Base-by-base conservation (phyloP, 805 yeast species). In the Saccharomycopsis fermentans region DNA sequence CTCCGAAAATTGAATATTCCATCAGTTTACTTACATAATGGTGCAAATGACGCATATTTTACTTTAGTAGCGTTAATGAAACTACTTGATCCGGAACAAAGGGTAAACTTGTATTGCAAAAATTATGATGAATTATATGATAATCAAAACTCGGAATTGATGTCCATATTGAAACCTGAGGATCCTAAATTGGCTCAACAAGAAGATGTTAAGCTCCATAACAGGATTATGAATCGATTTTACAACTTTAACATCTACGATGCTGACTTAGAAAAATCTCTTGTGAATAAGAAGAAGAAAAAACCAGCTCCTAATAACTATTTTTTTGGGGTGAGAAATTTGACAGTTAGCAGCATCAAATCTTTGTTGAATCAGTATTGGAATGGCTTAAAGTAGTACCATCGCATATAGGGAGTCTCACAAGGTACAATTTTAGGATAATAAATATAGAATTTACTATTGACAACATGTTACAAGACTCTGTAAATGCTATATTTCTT, bases 1-100 rank as follows among this genome's bases (percentile, higher is more conserved):
- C 70, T 84, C n/a, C 68, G 79, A 52, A 66, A 74, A 54, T 69
- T 80, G 54, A 71, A 73, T 35, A 74, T 86, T 5, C 86, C 88
- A 0, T 82, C 81, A 64, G 75, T 83, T 0, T 76, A 73, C 62
- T 70, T 86, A 51, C 90, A 86, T 67, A 86, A 86, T 66, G 90
- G 87, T 1, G 88, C 83, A 2, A 86, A 86, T 65, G 91, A 86
- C 68, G 81, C 88, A 4, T 81, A 83, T 65, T 83, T 75, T 63
- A 85, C 90, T 0, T 68, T 84, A 51, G 57, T 78, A 34, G 73
- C 78, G 12, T 75, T 79, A 9, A 61, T 83, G 65, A 74, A 76
- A 39, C 65, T 81, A 59, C 73, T 82, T 56, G 87, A 84, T 66
- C 82, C 81, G 0, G 70, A 67, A 32, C 50, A 64, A 16, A 59